A percentile compares a stretch with the other conserved stretches of the same genome.
These are phyloP conservation scores for Komagataella mondaviorum DNA, from an alignment of 805 yeast species.

Conservation along the genomic window DNA sequence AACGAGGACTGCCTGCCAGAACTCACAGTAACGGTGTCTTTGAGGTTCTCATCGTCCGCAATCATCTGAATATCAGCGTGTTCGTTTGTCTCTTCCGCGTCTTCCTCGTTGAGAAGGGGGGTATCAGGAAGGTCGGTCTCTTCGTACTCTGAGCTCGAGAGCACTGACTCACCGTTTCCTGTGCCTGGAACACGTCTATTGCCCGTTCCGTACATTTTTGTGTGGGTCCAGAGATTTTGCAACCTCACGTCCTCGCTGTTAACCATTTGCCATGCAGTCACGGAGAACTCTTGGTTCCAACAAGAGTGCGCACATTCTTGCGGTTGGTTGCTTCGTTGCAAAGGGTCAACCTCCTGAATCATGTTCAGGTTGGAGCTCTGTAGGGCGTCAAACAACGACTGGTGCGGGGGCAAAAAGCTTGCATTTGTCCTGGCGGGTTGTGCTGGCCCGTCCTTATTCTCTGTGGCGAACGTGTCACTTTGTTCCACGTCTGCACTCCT, in stretches of 20 bases:
- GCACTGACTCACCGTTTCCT: conserved; percentile 9
- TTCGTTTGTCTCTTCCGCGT: conserved; percentile 6
- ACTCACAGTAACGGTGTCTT: conserved; percentile 3
- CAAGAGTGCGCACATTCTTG: conserved; percentile 1
- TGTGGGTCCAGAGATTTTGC: not conserved
- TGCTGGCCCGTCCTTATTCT: not conserved
- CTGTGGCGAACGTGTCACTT: not conserved
- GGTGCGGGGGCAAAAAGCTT: conserved; percentile 15
- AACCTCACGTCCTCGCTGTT: conserved; percentile 4
- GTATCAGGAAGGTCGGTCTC: conserved; percentile 7
- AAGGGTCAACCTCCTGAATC: conserved; percentile 3
- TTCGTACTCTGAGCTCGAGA: conserved; percentile 20
- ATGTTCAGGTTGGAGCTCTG: conserved; percentile 18
- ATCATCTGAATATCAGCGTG: conserved; percentile 8
- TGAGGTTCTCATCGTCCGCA: conserved; percentile 7
- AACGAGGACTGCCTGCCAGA: conserved; percentile 14
- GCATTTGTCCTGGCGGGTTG: not conserved
- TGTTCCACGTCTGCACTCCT: not conserved
- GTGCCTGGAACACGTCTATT: not conserved
- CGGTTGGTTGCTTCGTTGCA: conserved; percentile 2
- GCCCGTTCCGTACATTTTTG: not conserved
- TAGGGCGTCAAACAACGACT: conserved; percentile 18
- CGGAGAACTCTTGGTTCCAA: conserved; percentile 15
- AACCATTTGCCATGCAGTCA: conserved; percentile 21
- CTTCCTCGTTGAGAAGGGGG: conserved; percentile 8